Evolutionary conservation across 257 asterid genomes (phyloP).

Genomic region (Eustoma russellianum): DNA sequence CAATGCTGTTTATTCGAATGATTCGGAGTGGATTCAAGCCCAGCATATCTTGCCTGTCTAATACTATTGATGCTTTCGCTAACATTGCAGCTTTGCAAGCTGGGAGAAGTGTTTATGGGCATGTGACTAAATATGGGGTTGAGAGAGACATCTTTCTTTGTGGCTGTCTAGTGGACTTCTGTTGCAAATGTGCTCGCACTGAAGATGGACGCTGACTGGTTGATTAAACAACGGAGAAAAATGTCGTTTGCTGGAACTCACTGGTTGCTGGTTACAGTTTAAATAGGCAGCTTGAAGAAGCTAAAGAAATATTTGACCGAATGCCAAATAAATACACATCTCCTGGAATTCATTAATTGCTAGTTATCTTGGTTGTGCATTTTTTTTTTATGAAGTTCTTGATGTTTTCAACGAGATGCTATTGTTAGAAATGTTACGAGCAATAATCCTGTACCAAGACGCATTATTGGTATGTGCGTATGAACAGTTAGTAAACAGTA

Average conservation of each 20-base stretch:
- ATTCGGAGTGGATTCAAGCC: constrained; percentile 32
- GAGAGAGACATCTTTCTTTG: constrained; percentile 38
- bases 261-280: constrained; percentile 63
- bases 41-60: constrained; percentile 57
- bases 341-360: constrained; percentile 76
- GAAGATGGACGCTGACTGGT: constrained; percentile 41
- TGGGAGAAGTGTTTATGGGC: constrained; percentile 59
- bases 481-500: too few relatives aligned
- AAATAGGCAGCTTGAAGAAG: constrained; percentile 45
- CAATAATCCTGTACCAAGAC: too few relatives aligned
- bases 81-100: constrained; percentile 36
- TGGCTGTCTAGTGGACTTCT: constrained; percentile 56
- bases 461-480: too few relatives aligned
- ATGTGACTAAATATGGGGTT: constrained; percentile 43
- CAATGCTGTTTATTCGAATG: constrained; percentile 46
- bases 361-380: constrained; percentile 37
- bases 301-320: constrained; percentile 39
- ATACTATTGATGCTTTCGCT: constrained; percentile 52
- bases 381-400: constrained; percentile 32
- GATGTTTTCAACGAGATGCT: constrained; percentile 50
- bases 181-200: constrained; percentile 57
- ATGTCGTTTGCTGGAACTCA: constrained; percentile 68
- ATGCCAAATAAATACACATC: constrained; percentile 45
- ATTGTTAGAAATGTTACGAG: constrained; percentile 45
- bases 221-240: constrained; percentile 37